Conservation (phyloP, 257 asterid genomes). For the Capsicum pubescens region DNA sequence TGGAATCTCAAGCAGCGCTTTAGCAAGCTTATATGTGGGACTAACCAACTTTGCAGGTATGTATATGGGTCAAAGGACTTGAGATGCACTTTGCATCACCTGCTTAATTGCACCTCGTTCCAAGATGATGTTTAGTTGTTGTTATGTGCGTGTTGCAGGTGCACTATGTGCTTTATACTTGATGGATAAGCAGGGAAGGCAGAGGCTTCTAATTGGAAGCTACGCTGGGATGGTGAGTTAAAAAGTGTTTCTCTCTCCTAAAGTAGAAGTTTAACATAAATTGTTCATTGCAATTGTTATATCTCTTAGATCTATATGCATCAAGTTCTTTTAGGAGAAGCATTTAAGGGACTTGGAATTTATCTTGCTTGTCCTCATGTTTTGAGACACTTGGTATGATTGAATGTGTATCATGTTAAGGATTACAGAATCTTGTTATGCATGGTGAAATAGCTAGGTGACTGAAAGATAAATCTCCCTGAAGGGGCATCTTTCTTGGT, state of each 20-base stretch:
- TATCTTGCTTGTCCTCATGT: not conserved
- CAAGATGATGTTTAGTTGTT: constrained; percentile 28
- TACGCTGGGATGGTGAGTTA: constrained; percentile 81
- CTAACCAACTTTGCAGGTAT: constrained; percentile 80
- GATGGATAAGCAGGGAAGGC: constrained; percentile 85
- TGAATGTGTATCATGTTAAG: not conserved
- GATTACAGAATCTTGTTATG: not conserved
- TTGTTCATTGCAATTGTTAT: not conserved
- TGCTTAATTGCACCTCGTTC: not conserved
- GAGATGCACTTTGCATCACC: not conserved
- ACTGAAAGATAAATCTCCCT: not conserved
- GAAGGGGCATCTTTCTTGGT: not conserved
- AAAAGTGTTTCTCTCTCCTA: not conserved
- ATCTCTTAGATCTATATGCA: not conserved
- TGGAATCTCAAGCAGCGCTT: constrained; percentile 73
- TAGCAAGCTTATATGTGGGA: constrained; percentile 77
- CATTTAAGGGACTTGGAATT: not conserved
- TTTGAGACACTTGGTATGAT: not conserved
- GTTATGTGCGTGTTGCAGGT: constrained; percentile 51
- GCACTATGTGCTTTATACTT: constrained; percentile 76
- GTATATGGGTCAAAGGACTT: constrained; percentile 17
- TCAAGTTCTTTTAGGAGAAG: not conserved
- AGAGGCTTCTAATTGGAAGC: constrained; percentile 75
- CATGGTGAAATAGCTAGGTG: not conserved
- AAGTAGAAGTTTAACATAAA: not conserved